Percentiles rank a stretch among this genome's conserved stretches.
These are phyloP conservation scores for Echinosphaeria canescens DNA, from an alignment of 2,329 filamentous ascomycete species.

Conservation along the genomic window DNA sequence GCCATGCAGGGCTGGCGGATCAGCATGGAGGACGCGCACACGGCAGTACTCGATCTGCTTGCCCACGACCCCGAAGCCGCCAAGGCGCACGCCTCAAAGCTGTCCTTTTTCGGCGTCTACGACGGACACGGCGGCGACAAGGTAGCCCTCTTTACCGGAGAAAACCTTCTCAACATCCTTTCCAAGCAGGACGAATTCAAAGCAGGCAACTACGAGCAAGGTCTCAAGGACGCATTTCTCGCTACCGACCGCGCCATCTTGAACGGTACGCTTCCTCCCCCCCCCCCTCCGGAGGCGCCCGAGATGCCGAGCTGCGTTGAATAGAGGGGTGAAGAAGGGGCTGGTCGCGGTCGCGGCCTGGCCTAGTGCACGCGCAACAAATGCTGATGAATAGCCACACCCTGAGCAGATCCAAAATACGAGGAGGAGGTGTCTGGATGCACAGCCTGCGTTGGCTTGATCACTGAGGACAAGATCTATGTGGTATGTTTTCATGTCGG, in stretches of 20 bases:
- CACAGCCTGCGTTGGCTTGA: conserved; percentile 78
- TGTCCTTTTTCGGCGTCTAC: conserved; percentile 96
- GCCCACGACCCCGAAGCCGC: conserved; percentile 28
- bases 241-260: conserved; percentile 92
- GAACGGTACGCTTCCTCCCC: conserved; percentile 41
- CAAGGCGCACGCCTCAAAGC: conserved; percentile 45
- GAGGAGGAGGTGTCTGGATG: conserved; percentile 97
- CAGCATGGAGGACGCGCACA: conserved; percentile 97
- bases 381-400: conserved; percentile 3
- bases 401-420: conserved; percentile 64
- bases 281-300: neutral
- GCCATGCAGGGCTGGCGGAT: conserved; percentile 99
- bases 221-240: conserved; percentile 90
- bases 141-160: conserved; percentile 80
- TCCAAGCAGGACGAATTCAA: conserved; percentile 90
- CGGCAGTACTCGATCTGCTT: conserved; percentile 71
- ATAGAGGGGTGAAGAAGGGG: neutral
- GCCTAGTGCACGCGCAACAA: conserved; percentile 1
- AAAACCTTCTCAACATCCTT: conserved; percentile 85
- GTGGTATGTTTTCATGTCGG: conserved; percentile 73
- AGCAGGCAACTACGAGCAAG: conserved; percentile 79
- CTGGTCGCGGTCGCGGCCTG: neutral
- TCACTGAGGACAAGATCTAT: conserved; percentile 83
- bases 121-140: conserved; percentile 96
- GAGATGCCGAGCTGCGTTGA: neutral